Evolutionary conservation across 2,329 filamentous ascomycete species (phyloP).

Genomic region (Penicillium janthinellum): DNA sequence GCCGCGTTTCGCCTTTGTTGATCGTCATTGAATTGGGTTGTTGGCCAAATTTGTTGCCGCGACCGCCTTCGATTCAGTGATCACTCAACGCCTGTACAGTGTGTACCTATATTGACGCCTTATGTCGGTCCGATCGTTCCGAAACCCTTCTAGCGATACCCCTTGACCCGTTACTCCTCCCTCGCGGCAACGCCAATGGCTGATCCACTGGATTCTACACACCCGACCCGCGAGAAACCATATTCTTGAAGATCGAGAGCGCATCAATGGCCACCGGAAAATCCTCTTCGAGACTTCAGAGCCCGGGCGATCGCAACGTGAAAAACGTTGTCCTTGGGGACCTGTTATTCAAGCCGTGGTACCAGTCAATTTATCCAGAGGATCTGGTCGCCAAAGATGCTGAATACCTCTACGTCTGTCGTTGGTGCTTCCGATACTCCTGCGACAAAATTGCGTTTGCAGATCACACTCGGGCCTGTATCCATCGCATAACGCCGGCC

Average conservation of each 20-base stretch:
- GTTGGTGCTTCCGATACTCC: constrained; percentile 92
- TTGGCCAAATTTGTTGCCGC: neutral
- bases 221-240: constrained; percentile 12
- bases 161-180: neutral
- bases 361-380: constrained; percentile 84
- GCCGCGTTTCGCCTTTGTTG: neutral
- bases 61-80: neutral
- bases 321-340: constrained; percentile 84
- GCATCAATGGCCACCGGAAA: constrained; percentile 34
- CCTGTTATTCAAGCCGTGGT: constrained; percentile 85
- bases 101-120: neutral
- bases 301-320: constrained; percentile 69
- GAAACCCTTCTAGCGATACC: neutral
- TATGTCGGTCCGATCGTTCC: neutral
- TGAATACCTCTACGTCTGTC: constrained; percentile 79
- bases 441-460: constrained; percentile 43
- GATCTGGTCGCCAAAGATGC: constrained; percentile 56
- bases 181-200: constrained; percentile 21
- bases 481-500: constrained; percentile 57
- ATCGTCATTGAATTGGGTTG: neutral
- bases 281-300: constrained; percentile 30
- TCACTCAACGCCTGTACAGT: neutral
- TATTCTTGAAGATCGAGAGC: neutral
- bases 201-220: constrained; percentile 14
- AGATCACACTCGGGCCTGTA: constrained; percentile 54